phyloP scores from a whole-genome alignment of 192 early-diverging fungal genomes.

The Linnemannia zychae region DNA sequence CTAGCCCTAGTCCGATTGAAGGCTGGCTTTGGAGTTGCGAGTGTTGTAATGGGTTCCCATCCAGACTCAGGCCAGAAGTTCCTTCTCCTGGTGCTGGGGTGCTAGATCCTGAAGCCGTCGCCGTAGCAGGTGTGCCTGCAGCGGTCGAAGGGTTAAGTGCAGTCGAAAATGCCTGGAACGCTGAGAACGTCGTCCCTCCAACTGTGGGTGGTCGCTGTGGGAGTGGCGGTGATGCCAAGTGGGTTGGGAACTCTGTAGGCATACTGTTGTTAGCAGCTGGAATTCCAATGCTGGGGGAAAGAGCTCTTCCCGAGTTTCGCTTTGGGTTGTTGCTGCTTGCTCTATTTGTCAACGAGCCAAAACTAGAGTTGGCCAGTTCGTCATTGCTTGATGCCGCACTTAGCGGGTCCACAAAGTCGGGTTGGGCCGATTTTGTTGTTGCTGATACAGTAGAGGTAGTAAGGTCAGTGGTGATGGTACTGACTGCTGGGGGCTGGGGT shows the following conservation, averaged over 20 bases:
- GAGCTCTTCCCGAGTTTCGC: neutral
- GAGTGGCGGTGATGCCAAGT: slow-evolving; percentile 41
- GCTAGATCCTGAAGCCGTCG: neutral
- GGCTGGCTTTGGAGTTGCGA: neutral
- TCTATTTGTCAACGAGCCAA: neutral
- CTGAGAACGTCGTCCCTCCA: slow-evolving; percentile 29
- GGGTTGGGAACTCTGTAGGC: slow-evolving; percentile 49
- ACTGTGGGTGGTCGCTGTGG: slow-evolving; percentile 27
- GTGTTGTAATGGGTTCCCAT: neutral
- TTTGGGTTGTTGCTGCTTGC: neutral
- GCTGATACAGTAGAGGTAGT: neutral
- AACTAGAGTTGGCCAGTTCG: neutral
- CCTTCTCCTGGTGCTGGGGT: neutral
- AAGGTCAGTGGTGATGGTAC: neutral
- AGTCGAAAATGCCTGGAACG: slow-evolving; percentile 36
- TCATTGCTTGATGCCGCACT: slow-evolving; percentile 11
- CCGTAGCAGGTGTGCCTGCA: slow-evolving; percentile 6
- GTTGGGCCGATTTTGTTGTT: neutral
- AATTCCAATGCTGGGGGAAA: slow-evolving; percentile 23
- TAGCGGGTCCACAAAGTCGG: slow-evolving; percentile 36
- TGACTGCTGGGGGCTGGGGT: neutral
- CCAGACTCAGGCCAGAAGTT: neutral
- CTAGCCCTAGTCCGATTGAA: slow-evolving; percentile 21
- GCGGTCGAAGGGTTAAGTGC: slow-evolving; percentile 5
- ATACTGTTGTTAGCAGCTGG: slow-evolving; percentile 25